Evolutionary conservation across 1,139 yeast genomes (phyloP).

Genomic region (Oligophagozyma castellii): DNA sequence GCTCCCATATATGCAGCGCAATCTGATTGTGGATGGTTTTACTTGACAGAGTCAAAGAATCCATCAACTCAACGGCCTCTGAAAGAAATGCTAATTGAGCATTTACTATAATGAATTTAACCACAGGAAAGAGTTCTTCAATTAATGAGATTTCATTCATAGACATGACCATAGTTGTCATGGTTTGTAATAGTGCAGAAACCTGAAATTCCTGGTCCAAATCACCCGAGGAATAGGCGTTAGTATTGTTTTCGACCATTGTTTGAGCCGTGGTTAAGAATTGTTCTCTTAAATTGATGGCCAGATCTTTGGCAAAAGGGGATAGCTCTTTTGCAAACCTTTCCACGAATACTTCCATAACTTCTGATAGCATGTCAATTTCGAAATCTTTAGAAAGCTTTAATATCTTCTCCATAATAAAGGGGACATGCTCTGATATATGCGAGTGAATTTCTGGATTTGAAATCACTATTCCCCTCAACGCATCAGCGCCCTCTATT

Average conservation of each 20-base stretch:
- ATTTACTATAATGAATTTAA: slow-evolving; percentile 50
- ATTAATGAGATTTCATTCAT: slow-evolving; percentile 72
- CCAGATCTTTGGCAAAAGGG: slow-evolving; percentile 83
- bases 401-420: slow-evolving; percentile 68
- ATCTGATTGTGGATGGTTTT: slow-evolving; percentile 20
- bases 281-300: slow-evolving; percentile 65
- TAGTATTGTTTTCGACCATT: slow-evolving; percentile 32
- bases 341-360: slow-evolving; percentile 92
- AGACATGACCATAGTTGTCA: slow-evolving; percentile 73
- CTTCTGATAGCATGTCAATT: slow-evolving; percentile 71
- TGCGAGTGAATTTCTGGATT: slow-evolving; percentile 52
- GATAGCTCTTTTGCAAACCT: slow-evolving; percentile 75
- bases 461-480: slow-evolving; percentile 62
- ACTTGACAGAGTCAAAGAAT: slow-evolving; percentile 24
- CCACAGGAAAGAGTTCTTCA: slow-evolving; percentile 57
- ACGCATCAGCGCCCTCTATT: slow-evolving; percentile 77
- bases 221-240: slow-evolving; percentile 31
- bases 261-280: slow-evolving; percentile 61
- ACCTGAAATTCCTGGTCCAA: slow-evolving; percentile 86
- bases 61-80: slow-evolving; percentile 66
- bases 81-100: slow-evolving; percentile 63
- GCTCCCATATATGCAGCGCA: slow-evolving; percentile 27
- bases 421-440: slow-evolving; percentile 57
- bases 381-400: slow-evolving; percentile 72
- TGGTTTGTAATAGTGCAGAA: slow-evolving; percentile 71